Percentiles rank a stretch among this genome's conserved stretches.
Conservation (phyloP, 2,329 filamentous ascomycete species). For the Lizonia empirigonia region DNA sequence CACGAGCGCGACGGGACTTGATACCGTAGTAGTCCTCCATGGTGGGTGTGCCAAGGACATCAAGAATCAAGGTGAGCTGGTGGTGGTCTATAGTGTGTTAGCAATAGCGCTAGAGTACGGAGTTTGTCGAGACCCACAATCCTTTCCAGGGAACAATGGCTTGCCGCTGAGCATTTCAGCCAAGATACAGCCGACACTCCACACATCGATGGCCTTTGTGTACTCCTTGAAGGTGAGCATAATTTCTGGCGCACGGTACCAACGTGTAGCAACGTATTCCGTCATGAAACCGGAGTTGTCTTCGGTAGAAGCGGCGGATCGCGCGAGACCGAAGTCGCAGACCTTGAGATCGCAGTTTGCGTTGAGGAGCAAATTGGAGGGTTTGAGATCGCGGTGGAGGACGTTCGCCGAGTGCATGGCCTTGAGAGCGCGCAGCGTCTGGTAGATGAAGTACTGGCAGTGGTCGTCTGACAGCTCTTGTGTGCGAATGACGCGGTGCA, state of each 20-base stretch:
- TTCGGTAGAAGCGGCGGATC: slow-evolving; percentile 94
- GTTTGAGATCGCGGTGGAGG: slow-evolving; percentile 95
- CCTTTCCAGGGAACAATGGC: slow-evolving; percentile 96
- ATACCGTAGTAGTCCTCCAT: slow-evolving; percentile 99
- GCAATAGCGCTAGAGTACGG: neutral
- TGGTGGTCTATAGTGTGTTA: slow-evolving; percentile 74
- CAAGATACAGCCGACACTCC: slow-evolving; percentile 97
- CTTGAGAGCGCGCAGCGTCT: slow-evolving; percentile 95
- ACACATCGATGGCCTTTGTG: slow-evolving; percentile 98
- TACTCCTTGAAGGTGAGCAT: slow-evolving; percentile 99
- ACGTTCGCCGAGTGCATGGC: slow-evolving; percentile 99
- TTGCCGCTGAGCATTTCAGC: slow-evolving; percentile 99
- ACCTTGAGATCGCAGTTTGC: slow-evolving; percentile 99
- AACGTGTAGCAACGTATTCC: slow-evolving; percentile 98
- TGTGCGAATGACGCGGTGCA: slow-evolving; percentile 98
- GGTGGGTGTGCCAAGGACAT: slow-evolving; percentile 95
- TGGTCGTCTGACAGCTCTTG: slow-evolving; percentile 99
- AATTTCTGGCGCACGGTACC: slow-evolving; percentile 98
- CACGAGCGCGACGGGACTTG: slow-evolving; percentile 94
- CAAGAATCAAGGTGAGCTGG: slow-evolving; percentile 94
- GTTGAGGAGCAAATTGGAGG: slow-evolving; percentile 94
- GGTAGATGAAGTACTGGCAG: slow-evolving; percentile 99
- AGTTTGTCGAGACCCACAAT: slow-evolving; percentile 68
- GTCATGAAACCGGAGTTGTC: slow-evolving; percentile 99
- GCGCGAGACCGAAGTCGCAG: slow-evolving; percentile 95